phyloP scores from a whole-genome alignment of 192 early-diverging fungal species.

The Umbelopsis sp. region DNA sequence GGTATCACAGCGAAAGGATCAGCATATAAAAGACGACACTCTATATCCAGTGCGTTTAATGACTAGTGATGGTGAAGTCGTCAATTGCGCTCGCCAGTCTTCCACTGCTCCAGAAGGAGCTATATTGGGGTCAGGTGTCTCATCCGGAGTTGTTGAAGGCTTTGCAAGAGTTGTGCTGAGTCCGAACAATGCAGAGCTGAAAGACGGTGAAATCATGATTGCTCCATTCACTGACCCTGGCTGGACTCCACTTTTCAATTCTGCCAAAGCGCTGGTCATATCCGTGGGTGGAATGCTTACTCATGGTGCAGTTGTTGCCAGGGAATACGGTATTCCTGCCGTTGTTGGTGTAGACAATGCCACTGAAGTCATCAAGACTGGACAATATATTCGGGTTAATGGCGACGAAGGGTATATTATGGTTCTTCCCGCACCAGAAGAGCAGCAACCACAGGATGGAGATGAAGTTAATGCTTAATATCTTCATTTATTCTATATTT shows the following conservation, averaged over 20 bases:
- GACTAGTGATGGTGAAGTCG: constrained; percentile 1
- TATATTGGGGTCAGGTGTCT: neutral
- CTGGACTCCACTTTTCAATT: constrained; percentile 45
- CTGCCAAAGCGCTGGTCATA: constrained; percentile 43
- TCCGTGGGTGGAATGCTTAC: constrained; percentile 40
- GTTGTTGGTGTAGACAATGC: constrained; percentile 45
- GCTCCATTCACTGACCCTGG: constrained; percentile 42
- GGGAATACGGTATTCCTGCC: constrained; percentile 45
- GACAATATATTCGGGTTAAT: constrained; percentile 41
- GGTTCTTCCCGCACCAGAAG: neutral
- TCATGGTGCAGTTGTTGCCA: constrained; percentile 46
- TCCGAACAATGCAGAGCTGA: constrained; percentile 31
- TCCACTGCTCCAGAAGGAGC: neutral
- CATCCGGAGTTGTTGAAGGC: constrained; percentile 38
- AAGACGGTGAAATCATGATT: constrained; percentile 40
- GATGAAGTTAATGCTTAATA: neutral
- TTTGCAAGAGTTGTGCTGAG: constrained; percentile 40
- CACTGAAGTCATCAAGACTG: constrained; percentile 41
- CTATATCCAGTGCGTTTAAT: neutral
- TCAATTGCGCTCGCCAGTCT: neutral
- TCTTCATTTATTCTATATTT: too few relatives aligned
- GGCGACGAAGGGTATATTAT: constrained; percentile 31
- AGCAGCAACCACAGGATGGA: neutral
- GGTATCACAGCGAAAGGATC: neutral
- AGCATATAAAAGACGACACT: neutral